A percentile compares a stretch with the other conserved stretches of the same genome.
Evolutionary conservation across 176 grass and related monocot genomes (phyloP).

Genomic region (Triticum timopheevii): DNA sequence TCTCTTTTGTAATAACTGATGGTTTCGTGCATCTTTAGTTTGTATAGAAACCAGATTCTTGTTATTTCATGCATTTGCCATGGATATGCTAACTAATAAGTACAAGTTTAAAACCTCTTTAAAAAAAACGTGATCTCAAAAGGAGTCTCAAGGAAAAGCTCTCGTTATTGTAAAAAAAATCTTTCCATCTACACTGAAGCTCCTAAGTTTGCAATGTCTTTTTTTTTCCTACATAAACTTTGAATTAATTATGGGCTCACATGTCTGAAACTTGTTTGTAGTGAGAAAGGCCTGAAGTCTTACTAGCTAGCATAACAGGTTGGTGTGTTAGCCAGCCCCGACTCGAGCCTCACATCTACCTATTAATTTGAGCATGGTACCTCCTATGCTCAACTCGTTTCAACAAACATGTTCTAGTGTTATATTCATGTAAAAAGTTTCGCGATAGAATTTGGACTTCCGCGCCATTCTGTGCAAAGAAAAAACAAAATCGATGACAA

Average conservation of each 20-base stretch:
- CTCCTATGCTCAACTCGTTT: no score
- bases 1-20: not conserved
- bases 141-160: not conserved
- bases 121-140: not conserved
- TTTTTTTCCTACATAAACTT: not conserved
- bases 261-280: no score
- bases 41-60: not conserved
- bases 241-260: not conserved
- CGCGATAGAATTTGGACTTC: no score
- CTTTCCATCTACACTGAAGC: not conserved
- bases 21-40: not conserved
- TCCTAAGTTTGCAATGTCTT: not conserved
- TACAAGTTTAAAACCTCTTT: not conserved
- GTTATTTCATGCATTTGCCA: not conserved
- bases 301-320: no score
- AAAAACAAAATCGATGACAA: no score
- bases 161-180: not conserved
- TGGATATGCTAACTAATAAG: not conserved
- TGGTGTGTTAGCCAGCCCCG: no score
- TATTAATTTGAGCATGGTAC: no score
- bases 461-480: no score
- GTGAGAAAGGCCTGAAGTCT: no score
- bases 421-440: no score
- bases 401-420: no score
- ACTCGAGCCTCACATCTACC: no score